Evolutionary conservation across 768 basidiomycete species (phyloP), one percentile per base, ranked within the genome.

Genomic region (Termitomyces sp.): DNA sequence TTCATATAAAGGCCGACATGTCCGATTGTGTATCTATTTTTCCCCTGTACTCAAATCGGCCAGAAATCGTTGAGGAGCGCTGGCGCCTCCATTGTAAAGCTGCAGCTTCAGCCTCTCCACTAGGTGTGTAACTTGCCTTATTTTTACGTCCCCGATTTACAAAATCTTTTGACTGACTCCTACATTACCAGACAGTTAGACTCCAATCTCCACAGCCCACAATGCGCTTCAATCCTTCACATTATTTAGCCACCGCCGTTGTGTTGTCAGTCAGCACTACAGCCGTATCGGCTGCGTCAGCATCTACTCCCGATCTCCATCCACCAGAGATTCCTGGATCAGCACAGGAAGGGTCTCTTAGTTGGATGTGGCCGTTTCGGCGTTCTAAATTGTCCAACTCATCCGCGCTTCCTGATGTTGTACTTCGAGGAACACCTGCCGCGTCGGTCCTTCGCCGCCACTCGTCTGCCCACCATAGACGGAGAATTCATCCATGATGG

Each of bases 401-500:
- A 57, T 32, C 32, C 13, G 42, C n/a, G 4, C 53, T 48, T 26
- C 27, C 30, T 20, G 56, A 64, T 22, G 34, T 54, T 10, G 46
- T 42, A n/a, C 32, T 55, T 10, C 55, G 49, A 13, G 61, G 63
- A 26, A 61, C 59, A 8, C 56, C 58, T 16, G 59, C 61, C 3
- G 55, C 59, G 2, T 57, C 57, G 1, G 52, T 57, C 24, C 57
- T 64, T 37, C 63, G 65, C 24, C 60, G 64, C 30, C 58, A 51
- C 26, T 55, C 52, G 16, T 59, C 63, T 43, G 53, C 37, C n/a
- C 63, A 50, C 27, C 65, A 62, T 18, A 48, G 65, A 33, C 59
- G 65, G 52, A 44, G 65, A 50, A 55, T 60, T 12, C 65, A 64
- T 49, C 63, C 65, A 26, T 66, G 50, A 64, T 30, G 42, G 24